Evolutionary conservation across 2,329 filamentous ascomycete species (phyloP), one percentile per base, ranked within the genome.

Genomic region (Xylariaceae sp.): DNA sequence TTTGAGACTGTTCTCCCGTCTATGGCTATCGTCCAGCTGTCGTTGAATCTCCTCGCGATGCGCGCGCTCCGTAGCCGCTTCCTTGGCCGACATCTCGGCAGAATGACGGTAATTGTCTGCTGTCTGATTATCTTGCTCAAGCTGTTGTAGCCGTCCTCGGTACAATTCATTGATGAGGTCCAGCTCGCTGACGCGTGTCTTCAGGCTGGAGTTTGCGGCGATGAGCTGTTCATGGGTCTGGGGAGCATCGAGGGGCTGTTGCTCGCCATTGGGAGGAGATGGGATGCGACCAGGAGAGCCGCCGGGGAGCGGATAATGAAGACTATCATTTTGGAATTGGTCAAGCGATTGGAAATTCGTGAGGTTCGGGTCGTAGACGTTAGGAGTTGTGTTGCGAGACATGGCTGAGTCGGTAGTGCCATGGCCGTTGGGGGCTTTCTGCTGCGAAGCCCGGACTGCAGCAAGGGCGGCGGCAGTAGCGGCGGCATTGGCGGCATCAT

Each of bases 141-240:
- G 77, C 68, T 94, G 88, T 79, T 68, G 84, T 71, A 96, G 84
- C 8, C 87, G 82, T 39, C 86, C 86, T 49, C 86, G 80, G 70
- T 90, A 91, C 44, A 91, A 76, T 67, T 88, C 87, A 65, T 91
- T 96, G 76, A 99, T 96, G 50, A 99, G 82, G 69, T 99, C 94
- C 29, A 99, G 80, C 71, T 99, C 94, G 64, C 87, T 94, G 35
- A 99, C 92, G 42, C 94, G 86, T 0, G 94, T 99, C 74, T 95
- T 95, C n/a, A 97, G 78, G 49, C 85, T 87, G 4, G 88, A 88
- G 70, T 95, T 96, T 58, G 86, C 83, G 1, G 87, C 86, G 50
- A 90, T 76, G 29, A 95, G 80, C 57, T 88, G 85, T 67, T 96
- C 89, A 69, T 89, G 90, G 2, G 86, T 87, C 67, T 90, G 87